Conservation (phyloP, 176 grass and related monocot genomes). For the Elymus sibiricus region DNA sequence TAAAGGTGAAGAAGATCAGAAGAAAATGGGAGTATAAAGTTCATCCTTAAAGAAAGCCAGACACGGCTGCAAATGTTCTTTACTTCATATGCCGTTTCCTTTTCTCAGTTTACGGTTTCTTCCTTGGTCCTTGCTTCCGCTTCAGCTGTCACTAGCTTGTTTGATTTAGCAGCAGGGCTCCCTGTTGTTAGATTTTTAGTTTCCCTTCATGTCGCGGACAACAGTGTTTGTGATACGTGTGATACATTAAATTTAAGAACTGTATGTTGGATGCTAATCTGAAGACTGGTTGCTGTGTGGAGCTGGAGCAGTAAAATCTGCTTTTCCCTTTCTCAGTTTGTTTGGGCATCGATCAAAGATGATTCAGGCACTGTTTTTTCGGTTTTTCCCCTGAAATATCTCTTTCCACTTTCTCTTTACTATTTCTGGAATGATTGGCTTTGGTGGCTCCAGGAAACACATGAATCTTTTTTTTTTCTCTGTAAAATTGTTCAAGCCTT, state of each 20-base stretch:
- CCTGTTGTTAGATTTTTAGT: background rate
- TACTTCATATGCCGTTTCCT: background rate
- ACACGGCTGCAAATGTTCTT: background rate
- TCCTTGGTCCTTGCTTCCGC: background rate
- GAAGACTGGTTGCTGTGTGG: background rate
- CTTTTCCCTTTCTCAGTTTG: background rate
- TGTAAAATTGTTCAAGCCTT: background rate
- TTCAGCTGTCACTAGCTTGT: background rate
- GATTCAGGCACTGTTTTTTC: background rate
- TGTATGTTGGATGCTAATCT: background rate
- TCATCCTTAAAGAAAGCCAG: background rate
- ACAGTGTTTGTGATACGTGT: background rate
- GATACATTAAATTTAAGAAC: background rate
- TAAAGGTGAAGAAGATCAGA: slow-evolving; percentile 8
- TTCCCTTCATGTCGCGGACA: background rate
- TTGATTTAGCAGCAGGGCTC: background rate
- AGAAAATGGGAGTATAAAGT: background rate
- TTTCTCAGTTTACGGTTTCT: background rate
- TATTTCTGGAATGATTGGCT: background rate
- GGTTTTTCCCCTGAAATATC: background rate
- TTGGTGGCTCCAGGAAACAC: background rate
- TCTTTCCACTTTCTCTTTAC: background rate
- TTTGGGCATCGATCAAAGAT: background rate
- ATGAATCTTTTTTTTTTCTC: too few relatives aligned
- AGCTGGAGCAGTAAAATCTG: background rate